Evolutionary conservation across 2,329 filamentous ascomycete genomes (phyloP).

Genomic region (Arthrinium puccinioides): DNA sequence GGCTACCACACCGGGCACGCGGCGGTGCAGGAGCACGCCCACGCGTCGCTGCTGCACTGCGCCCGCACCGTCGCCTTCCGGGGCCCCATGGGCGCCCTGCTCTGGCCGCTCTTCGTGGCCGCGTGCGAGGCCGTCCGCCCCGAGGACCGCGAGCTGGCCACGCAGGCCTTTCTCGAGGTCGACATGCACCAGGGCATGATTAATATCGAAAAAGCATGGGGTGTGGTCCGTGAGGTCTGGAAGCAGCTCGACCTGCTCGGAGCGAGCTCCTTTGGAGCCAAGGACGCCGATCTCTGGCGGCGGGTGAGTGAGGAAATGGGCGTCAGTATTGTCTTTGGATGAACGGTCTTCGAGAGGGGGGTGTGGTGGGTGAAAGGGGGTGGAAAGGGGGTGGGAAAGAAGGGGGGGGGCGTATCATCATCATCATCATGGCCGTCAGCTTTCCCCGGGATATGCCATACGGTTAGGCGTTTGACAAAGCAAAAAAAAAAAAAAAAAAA

Average conservation of each 20-base stretch:
- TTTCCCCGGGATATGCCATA: too few species aligned
- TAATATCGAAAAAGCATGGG: conserved; percentile 56
- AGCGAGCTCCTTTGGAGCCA: conserved; percentile 14
- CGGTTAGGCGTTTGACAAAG: neutral
- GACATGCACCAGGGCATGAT: conserved; percentile 55
- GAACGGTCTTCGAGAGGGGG: too few species aligned
- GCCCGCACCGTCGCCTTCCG: conserved; percentile 44
- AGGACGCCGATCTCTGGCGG: conserved; percentile 42
- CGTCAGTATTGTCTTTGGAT: conserved; percentile 53
- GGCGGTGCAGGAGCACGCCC: conserved; percentile 46
- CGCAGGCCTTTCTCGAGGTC: conserved; percentile 43
- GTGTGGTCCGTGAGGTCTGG: conserved; percentile 55
- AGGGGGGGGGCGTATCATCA: neutral
- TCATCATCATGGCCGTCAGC: too few species aligned
- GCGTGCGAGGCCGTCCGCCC: conserved; percentile 48
- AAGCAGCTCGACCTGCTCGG: conserved; percentile 35
- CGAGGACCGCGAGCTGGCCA: conserved; percentile 44
- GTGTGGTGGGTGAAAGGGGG: neutral
- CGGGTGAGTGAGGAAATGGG: conserved; percentile 51
- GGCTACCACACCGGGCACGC: conserved; percentile 36
- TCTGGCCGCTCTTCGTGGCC: conserved; percentile 59
- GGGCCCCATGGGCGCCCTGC: conserved; percentile 55
- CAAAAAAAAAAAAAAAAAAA: neutral
- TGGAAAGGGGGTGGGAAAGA: neutral
- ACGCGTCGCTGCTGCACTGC: conserved; percentile 44